phyloP scores from a whole-genome alignment of 2,329 filamentous ascomycete genomes.

The Furcasterigmium sp. region DNA sequence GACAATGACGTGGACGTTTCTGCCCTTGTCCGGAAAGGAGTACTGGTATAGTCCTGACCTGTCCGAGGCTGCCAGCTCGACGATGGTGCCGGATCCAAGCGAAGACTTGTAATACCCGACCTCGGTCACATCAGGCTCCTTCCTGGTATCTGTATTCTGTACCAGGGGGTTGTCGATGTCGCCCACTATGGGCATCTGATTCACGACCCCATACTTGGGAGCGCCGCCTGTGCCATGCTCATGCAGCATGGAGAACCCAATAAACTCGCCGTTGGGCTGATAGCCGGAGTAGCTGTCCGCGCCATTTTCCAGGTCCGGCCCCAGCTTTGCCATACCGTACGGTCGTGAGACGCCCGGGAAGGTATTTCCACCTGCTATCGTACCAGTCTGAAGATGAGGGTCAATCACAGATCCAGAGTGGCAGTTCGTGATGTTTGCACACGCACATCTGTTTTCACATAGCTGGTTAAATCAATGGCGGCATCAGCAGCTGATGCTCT shows the following conservation, averaged over 20 bases:
- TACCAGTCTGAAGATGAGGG: conserved; percentile 35
- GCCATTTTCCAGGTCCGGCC: conserved; percentile 42
- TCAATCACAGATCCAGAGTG: no score
- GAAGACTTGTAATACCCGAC: conserved; percentile 58
- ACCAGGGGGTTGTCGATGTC: conserved; percentile 46
- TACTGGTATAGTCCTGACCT: conserved; percentile 59
- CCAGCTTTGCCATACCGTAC: conserved; percentile 43
- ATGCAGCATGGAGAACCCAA: conserved; percentile 59
- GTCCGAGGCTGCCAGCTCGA: conserved; percentile 51
- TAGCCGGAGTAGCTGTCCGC: conserved; percentile 50
- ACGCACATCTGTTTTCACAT: conserved; percentile 29
- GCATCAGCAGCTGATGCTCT: conserved; percentile 9
- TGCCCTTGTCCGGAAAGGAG: conserved; percentile 40
- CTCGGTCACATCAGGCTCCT: conserved; percentile 41
- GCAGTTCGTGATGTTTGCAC: neutral
- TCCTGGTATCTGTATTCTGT: conserved; percentile 48
- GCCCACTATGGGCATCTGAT: conserved; percentile 51
- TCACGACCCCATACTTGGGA: conserved; percentile 64
- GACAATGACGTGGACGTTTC: conserved; percentile 45
- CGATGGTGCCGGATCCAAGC: conserved; percentile 47
- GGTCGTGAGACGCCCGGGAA: conserved; percentile 44
- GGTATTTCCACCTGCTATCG: conserved; percentile 39
- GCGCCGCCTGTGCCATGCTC: conserved; percentile 64
- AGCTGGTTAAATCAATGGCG: conserved; percentile 21
- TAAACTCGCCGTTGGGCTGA: conserved; percentile 44